phyloP scores from a whole-genome alignment of 257 asterid species.

The Petunia secreta region DNA sequence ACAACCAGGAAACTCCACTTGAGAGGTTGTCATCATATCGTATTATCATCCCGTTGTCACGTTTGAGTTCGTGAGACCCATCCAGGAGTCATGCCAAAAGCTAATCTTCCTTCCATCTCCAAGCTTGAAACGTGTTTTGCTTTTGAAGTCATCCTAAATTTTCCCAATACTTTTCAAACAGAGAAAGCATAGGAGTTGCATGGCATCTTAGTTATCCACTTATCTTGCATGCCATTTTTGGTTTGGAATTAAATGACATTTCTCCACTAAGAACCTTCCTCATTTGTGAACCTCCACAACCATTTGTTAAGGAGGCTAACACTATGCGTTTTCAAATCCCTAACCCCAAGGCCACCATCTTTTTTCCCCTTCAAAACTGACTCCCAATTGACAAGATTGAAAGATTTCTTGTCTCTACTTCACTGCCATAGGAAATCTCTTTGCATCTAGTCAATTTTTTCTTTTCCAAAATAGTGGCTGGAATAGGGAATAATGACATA shows the following conservation, averaged over 20 bases:
- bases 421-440: neutral
- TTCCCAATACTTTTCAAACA: neutral
- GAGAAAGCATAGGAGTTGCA: neutral
- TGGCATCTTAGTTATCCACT: neutral
- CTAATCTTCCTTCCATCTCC: conserved; percentile 12
- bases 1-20: neutral
- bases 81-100: neutral
- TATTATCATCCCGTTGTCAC: too few relatives aligned
- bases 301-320: neutral
- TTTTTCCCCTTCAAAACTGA: neutral
- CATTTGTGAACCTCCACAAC: neutral
- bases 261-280: neutral
- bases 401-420: neutral
- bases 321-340: neutral
- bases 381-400: neutral
- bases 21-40: neutral
- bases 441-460: neutral
- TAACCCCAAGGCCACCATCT: neutral
- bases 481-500: neutral
- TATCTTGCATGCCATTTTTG: neutral
- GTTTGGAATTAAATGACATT: too few relatives aligned
- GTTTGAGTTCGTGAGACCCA: neutral
- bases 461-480: neutral
- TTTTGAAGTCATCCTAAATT: neutral
- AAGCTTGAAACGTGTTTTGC: conserved; percentile 3